phyloP scores from a whole-genome alignment of 768 basidiomycete genomes.

The Suillus spraguei region DNA sequence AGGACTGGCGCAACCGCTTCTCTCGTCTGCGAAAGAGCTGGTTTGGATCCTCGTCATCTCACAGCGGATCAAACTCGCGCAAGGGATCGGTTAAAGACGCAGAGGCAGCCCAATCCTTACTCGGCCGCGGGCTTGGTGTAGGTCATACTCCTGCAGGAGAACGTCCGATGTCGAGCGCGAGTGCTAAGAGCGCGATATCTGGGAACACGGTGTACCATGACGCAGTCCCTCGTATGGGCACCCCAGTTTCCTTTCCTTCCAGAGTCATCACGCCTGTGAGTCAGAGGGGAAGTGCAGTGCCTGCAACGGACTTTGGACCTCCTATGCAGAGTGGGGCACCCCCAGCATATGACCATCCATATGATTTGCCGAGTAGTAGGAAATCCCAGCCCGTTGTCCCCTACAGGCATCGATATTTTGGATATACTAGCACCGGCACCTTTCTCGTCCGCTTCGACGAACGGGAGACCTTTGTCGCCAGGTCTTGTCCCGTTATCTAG shows the following conservation, averaged over 20 bases:
- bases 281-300: constrained; percentile 19
- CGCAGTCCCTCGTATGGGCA: constrained; percentile 49
- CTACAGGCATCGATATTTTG: constrained; percentile 44
- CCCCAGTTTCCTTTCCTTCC: constrained; percentile 44
- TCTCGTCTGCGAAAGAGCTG: constrained; percentile 58
- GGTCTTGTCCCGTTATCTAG: no score
- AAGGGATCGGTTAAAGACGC: constrained; percentile 43
- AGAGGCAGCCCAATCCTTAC: constrained; percentile 46
- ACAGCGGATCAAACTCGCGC: constrained; percentile 29
- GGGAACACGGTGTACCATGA: constrained; percentile 67
- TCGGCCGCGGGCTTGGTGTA: constrained; percentile 36
- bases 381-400: constrained; percentile 29
- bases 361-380: constrained; percentile 28
- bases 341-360: constrained; percentile 36
- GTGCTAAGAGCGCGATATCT: constrained; percentile 52
- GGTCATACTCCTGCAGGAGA: constrained; percentile 42
- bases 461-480: no score
- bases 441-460: constrained; percentile 41
- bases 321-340: constrained; percentile 29
- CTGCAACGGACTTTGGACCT: constrained; percentile 14
- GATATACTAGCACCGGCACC: constrained; percentile 63
- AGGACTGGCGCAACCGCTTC: constrained; percentile 41
- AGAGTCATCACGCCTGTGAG: constrained; percentile 50
- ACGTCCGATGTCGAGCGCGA: constrained; percentile 62
- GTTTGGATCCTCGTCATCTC: constrained; percentile 46